A percentile compares a stretch with the other conserved stretches of the same genome.
These are phyloP conservation scores for Nepenthes gracilis DNA, from an alignment of 148 eudicot genomes.

Conservation along the genomic window DNA sequence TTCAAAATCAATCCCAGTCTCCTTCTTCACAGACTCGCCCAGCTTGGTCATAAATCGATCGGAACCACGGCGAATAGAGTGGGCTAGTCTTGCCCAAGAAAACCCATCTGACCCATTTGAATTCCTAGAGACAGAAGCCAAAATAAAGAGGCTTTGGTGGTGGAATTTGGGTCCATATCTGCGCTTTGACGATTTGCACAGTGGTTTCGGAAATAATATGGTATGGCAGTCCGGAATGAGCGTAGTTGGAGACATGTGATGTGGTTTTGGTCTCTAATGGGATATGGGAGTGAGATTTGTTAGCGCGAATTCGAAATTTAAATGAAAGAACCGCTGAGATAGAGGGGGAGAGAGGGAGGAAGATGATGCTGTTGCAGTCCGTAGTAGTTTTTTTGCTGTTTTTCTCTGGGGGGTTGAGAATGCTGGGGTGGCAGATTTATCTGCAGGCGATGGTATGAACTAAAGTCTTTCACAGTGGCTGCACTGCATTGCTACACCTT, in stretches of 20 bases:
- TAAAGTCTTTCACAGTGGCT: too few relatives aligned
- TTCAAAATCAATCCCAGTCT: slow-evolving; percentile 43
- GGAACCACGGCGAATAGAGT: slow-evolving; percentile 37
- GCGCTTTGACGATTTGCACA: slow-evolving; percentile 7
- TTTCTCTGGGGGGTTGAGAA: too few relatives aligned
- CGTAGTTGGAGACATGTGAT: slow-evolving; percentile 19
- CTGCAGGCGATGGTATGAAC: too few relatives aligned
- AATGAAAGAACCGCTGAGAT: too few relatives aligned
- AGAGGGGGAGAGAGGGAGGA: too few relatives aligned
- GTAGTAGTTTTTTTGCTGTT: too few relatives aligned
- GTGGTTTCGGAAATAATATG: slow-evolving; percentile 15
- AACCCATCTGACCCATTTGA: slow-evolving; percentile 29
- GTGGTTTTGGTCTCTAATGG: too few relatives aligned
- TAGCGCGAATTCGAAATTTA: too few relatives aligned
- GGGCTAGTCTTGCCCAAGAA: slow-evolving; percentile 33
- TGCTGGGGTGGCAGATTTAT: too few relatives aligned
- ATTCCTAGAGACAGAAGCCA: slow-evolving; percentile 31
- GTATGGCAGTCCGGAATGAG: slow-evolving; percentile 13
- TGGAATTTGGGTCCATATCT: slow-evolving; percentile 10
- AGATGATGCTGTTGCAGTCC: too few relatives aligned
- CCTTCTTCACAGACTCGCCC: slow-evolving; percentile 48
- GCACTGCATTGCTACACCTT: too few relatives aligned
- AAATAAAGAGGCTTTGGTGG: slow-evolving; percentile 15
- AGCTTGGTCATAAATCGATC: slow-evolving; percentile 30
- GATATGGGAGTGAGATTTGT: too few relatives aligned